Percentiles rank a stretch among this genome's conserved stretches.
Conservation (phyloP, 345 rosid genomes). For the Gossypium raimondii region DNA sequence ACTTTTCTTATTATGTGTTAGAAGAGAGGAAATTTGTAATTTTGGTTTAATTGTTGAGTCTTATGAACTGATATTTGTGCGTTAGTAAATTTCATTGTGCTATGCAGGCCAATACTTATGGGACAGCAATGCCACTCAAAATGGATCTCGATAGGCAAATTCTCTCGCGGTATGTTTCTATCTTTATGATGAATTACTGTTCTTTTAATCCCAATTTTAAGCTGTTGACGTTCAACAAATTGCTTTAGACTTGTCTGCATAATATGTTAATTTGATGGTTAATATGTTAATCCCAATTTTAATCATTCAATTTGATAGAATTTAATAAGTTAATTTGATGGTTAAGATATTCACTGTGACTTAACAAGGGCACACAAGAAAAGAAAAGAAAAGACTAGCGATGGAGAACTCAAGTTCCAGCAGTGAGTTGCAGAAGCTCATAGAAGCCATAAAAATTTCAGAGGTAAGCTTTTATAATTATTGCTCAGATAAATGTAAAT, state of each 20-base stretch:
- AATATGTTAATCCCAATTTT: too few species aligned
- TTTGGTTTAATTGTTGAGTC: too few species aligned
- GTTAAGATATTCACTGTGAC: too few species aligned
- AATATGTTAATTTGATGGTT: too few species aligned
- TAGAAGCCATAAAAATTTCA: slow-evolving; percentile 54
- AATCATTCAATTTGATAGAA: too few species aligned
- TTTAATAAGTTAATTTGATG: too few species aligned
- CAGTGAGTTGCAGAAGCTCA: slow-evolving; percentile 36
- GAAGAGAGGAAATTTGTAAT: too few species aligned
- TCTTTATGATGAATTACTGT: neutral
- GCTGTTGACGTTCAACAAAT: neutral
- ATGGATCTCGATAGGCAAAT: slow-evolving; percentile 90
- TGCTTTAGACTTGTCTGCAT: neutral
- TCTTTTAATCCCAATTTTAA: neutral
- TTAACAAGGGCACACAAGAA: too few species aligned
- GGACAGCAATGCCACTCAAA: slow-evolving; percentile 75
- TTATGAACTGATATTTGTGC: too few species aligned
- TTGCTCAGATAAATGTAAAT: too few species aligned
- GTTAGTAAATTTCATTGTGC: too few species aligned
- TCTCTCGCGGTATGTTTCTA: slow-evolving; percentile 62
- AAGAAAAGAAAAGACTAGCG: neutral
- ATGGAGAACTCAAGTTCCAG: slow-evolving; percentile 37
- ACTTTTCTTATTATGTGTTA: too few species aligned
- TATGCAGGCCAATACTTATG: slow-evolving; percentile 47
- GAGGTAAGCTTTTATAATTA: slow-evolving; percentile 42